A percentile compares a stretch with the other conserved stretches of the same genome.
These are phyloP conservation scores for Dactylellina sp. DNA, from an alignment of 2,329 filamentous ascomycete genomes.

Conservation along the genomic window DNA sequence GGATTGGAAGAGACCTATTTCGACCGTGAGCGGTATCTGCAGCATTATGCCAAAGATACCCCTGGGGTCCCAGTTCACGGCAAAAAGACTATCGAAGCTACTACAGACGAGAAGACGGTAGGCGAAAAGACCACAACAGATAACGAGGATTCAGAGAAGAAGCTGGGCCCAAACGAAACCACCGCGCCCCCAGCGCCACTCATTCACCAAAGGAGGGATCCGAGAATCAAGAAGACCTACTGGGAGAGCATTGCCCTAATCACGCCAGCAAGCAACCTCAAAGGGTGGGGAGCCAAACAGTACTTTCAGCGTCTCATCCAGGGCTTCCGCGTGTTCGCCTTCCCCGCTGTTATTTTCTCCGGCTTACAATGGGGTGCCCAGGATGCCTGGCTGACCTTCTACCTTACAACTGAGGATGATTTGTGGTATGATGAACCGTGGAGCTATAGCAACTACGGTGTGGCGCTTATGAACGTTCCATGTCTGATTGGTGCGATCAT, in stretches of 20 bases:
- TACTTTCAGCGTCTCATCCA: conserved; percentile 69
- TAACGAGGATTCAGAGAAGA: conserved; percentile 35
- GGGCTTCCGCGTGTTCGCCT: conserved; percentile 70
- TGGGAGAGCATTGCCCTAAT: conserved; percentile 70
- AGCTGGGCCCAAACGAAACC: conserved; percentile 18
- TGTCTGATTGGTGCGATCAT: conserved; percentile 70
- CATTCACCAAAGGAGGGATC: conserved; percentile 41
- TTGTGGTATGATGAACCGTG: conserved; percentile 69
- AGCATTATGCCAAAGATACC: conserved; percentile 59
- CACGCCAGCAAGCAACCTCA: conserved; percentile 69
- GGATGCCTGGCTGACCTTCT: conserved; percentile 72
- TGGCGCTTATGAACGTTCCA: conserved; percentile 72
- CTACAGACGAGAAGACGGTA: conserved; percentile 14
- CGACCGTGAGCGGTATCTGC: conserved; percentile 65
- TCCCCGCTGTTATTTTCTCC: conserved; percentile 71
- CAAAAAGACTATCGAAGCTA: conserved; percentile 46
- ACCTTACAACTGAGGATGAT: conserved; percentile 71
- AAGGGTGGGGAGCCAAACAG: conserved; percentile 69
- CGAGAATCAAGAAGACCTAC: conserved; percentile 66
- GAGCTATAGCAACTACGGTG: conserved; percentile 69
- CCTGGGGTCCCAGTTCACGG: conserved; percentile 41
- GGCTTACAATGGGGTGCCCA: conserved; percentile 72
- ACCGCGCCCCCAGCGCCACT: conserved; percentile 56
- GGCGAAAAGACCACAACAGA: conserved; percentile 36
- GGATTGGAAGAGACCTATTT: conserved; percentile 69